A percentile compares a stretch with the other conserved stretches of the same genome.
phyloP scores from a whole-genome alignment of 805 yeast genomes.

The Schizosaccharomyces octosporus region DNA sequence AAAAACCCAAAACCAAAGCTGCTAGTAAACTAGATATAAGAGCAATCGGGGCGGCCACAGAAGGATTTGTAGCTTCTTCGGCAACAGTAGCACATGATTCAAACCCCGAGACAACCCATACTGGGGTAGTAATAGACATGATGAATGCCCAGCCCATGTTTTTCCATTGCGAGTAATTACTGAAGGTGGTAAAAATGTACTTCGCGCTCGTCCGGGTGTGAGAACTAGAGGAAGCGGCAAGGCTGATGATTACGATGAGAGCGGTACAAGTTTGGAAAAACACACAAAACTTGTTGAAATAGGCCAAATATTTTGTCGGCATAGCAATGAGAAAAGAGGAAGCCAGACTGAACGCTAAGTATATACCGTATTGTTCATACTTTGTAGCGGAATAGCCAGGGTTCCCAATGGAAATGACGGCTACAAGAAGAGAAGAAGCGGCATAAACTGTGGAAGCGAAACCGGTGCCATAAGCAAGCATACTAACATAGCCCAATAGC shows the following conservation, averaged over 20 bases:
- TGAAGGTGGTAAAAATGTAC: background rate
- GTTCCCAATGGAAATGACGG: background rate
- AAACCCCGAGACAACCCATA: background rate
- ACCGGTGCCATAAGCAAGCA: background rate
- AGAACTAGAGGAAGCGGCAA: background rate
- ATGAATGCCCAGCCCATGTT: background rate
- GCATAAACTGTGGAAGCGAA: background rate
- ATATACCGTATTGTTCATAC: background rate
- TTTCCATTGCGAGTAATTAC: background rate
- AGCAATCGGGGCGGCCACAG: conserved; percentile 41
- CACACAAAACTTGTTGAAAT: background rate
- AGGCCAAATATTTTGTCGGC: background rate
- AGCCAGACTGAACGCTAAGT: background rate
- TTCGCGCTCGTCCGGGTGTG: background rate
- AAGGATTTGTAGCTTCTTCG: conserved; percentile 44
- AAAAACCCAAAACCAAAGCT: conserved; percentile 27
- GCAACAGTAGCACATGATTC: background rate
- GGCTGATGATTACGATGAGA: background rate
- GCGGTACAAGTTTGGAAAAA: background rate
- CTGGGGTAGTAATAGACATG: background rate
- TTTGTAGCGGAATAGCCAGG: background rate
- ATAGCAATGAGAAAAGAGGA: background rate
- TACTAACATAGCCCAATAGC: background rate
- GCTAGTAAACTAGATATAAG: conserved; percentile 26
- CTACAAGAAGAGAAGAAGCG: background rate